phyloP scores from a whole-genome alignment of 345 rosid species.

The Rhodomyrtus tomentosa region DNA sequence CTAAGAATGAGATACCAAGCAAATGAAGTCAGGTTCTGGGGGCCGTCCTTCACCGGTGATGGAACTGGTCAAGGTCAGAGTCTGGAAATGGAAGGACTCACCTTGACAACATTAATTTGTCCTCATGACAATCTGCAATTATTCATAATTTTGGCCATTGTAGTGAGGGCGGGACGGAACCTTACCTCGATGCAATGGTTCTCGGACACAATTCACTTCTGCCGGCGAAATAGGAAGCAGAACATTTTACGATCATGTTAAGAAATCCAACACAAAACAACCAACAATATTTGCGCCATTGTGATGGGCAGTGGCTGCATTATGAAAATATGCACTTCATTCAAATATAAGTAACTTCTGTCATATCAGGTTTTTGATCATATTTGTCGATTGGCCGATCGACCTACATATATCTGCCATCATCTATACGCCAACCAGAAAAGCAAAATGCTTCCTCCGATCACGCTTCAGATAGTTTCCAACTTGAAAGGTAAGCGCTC shows the following conservation, averaged over 20 bases:
- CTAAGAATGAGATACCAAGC: constrained; percentile 72
- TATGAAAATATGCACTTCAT: not conserved
- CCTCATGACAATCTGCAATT: no score
- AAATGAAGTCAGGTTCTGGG: constrained; percentile 68
- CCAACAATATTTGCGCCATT: not conserved
- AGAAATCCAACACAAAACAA: not conserved
- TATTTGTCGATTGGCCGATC: not conserved
- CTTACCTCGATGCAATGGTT: not conserved
- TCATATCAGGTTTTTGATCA: not conserved
- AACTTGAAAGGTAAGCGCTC: not conserved
- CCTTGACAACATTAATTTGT: not conserved
- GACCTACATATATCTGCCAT: not conserved
- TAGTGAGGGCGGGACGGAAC: not conserved
- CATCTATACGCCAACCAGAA: not conserved
- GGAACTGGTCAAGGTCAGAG: constrained; percentile 86
- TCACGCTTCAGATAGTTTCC: not conserved
- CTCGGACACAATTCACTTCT: not conserved
- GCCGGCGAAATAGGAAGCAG: not conserved
- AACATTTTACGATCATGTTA: not conserved
- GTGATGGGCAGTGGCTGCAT: not conserved
- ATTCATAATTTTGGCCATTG: no score
- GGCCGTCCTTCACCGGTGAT: constrained; percentile 84
- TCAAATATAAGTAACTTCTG: not conserved
- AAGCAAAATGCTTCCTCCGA: not conserved
- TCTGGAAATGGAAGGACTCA: constrained; percentile 62